Conservation (phyloP, 495 filamentous ascomycete species). For the Immersiella caudata region DNA sequence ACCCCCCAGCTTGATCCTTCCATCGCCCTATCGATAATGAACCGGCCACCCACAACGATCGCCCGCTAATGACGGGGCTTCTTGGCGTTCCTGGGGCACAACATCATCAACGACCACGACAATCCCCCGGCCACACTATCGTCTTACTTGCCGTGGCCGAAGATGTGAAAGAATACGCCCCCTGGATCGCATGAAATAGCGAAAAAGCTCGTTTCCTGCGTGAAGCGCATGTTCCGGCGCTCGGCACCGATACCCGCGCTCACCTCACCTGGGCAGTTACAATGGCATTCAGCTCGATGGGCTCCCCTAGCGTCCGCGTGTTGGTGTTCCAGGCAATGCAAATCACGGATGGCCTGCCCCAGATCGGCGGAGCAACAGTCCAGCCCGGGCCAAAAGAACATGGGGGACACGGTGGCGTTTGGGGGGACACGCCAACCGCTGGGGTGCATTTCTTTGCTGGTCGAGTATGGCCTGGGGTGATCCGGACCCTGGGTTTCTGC, state of each 20-base stretch:
- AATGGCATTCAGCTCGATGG: background rate
- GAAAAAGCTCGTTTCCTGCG: background rate
- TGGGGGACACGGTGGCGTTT: background rate
- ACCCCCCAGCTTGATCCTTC: background rate
- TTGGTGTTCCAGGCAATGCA: background rate
- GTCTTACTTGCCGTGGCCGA: background rate
- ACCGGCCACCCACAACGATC: constrained; percentile 1
- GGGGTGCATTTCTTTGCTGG: background rate
- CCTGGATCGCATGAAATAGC: background rate
- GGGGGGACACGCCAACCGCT: background rate
- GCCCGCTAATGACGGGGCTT: constrained; percentile 11
- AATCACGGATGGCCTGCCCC: background rate
- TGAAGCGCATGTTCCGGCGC: background rate
- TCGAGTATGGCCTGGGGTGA: constrained; percentile 7
- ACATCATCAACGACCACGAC: background rate
- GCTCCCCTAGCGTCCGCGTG: background rate
- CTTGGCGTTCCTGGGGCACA: constrained; percentile 11
- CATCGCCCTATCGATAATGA: constrained; percentile 17
- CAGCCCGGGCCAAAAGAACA: background rate
- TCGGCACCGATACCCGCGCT: background rate
- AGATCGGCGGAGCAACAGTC: background rate
- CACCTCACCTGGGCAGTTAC: background rate
- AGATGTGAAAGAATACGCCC: background rate
- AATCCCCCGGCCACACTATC: constrained; percentile 5
- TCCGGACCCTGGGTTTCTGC: constrained; percentile 9